These are phyloP conservation scores for Davidsoniella neocaledoniae DNA, from an alignment of 2,329 filamentous ascomycete species.

Conservation along the genomic window DNA sequence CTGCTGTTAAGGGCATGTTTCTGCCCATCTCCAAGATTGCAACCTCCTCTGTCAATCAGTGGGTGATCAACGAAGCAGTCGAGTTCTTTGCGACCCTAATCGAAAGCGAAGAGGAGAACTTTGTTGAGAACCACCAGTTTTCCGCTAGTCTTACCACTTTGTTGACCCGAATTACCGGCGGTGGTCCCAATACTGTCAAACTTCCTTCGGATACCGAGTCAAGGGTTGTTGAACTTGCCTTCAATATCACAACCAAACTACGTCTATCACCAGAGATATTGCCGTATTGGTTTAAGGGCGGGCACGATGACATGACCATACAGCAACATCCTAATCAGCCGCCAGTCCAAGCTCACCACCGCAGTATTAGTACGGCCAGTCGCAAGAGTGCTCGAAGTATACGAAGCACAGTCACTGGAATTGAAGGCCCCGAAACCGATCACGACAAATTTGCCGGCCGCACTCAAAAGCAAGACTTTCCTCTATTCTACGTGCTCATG, in stretches of 20 bases:
- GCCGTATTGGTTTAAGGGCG: conserved; percentile 74
- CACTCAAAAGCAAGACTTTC: conserved; percentile 83
- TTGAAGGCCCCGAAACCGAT: conserved; percentile 25
- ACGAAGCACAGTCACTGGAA: conserved; percentile 1
- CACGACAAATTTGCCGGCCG: conserved; percentile 72
- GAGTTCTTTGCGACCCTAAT: conserved; percentile 80
- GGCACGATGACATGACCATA: conserved; percentile 18
- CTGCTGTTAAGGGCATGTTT: conserved; percentile 74
- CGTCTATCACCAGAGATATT: conserved; percentile 74
- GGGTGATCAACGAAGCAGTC: conserved; percentile 70
- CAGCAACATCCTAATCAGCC: conserved; percentile 12
- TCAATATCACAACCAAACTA: conserved; percentile 94
- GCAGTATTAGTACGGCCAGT: conserved; percentile 7
- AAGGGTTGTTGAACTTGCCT: conserved; percentile 79
- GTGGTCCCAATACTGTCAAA: conserved; percentile 44
- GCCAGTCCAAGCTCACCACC: conserved; percentile 13
- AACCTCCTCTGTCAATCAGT: conserved; percentile 66
- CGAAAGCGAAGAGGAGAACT: conserved; percentile 91
- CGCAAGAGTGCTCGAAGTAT: conserved; percentile 5
- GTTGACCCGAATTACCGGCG: conserved; percentile 59
- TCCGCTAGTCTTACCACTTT: conserved; percentile 77
- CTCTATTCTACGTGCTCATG: conserved; percentile 85
- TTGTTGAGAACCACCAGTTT: conserved; percentile 74
- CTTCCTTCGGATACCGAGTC: conserved; percentile 68
- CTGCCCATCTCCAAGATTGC: conserved; percentile 80